Base-by-base conservation (phyloP, 2,329 filamentous ascomycete genomes). In the Talaromyces sp. region DNA sequence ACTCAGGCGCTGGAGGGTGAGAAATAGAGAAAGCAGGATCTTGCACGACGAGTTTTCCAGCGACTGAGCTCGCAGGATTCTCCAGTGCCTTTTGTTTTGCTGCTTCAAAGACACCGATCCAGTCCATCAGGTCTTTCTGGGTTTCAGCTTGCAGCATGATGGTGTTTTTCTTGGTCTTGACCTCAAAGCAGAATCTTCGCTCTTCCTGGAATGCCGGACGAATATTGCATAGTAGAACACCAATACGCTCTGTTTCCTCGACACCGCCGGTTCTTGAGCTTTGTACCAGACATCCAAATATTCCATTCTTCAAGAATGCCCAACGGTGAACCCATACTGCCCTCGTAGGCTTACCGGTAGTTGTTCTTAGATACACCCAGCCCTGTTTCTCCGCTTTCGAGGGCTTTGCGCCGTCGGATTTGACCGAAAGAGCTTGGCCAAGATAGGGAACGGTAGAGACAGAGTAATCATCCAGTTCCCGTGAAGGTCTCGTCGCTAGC, bases 271-370 rank as follows among this genome's bases (percentile, higher is more conserved):
- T 89, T 66, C 93, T 88, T 0, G 88, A 82, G 3, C 91, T 91
- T 72, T 96, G 93, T 22, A 95, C 86, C 5, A 99, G 84, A 88
- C 93, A 98, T 25, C 95, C 95, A 77, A 99, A 98, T 65, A 98
- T 95, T 45, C 95, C 94, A 73, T 96, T 90, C 69, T 94, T 93
- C 71, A 97, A 90, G 76, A 97, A 98, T 74, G 95, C 97, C 95
- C 95, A 99, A 62, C 94, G 86, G 67, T 92, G 87, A 29, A 92
- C 86, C 95, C 95, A 99, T 47, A 87, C 86, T n/a, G 93, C 92
- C 67, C 94, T 85, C 15, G 93, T 91, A 0, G 94, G 94, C 76
- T 97, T 98, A 40, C 93, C 93, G 1, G 91, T 89, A 7, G 93
- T 81, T 0, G 89, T 91, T 61, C 92, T 86, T 70, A 97, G 77